Conservation (phyloP, 1,284 basidiomycete genomes). For the Sporisorium iseilematis-ciliati region DNA sequence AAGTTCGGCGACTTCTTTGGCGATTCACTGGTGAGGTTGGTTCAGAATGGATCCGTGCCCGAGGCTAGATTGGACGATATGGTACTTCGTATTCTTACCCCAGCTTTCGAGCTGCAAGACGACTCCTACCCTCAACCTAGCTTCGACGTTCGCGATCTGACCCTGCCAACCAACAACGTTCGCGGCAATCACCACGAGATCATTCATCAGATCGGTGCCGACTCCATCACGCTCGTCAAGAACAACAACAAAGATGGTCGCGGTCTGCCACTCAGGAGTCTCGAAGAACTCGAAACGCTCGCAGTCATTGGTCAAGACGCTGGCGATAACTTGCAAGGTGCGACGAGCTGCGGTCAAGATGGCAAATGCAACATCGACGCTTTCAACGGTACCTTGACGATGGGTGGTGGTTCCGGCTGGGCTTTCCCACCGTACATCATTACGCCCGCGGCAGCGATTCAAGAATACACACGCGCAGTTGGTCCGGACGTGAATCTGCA, state of each 20-base stretch:
- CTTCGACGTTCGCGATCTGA: slow-evolving; percentile 47
- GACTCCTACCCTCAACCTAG: slow-evolving; percentile 38
- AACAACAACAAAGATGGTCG: slow-evolving; percentile 39
- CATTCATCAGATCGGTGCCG: slow-evolving; percentile 54
- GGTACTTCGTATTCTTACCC: slow-evolving; percentile 62
- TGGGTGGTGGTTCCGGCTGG: slow-evolving; percentile 72
- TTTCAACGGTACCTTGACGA: slow-evolving; percentile 54
- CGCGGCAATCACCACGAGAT: slow-evolving; percentile 53
- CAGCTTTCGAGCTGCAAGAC: slow-evolving; percentile 56
- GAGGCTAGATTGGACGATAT: slow-evolving; percentile 73
- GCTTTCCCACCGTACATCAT: slow-evolving; percentile 51
- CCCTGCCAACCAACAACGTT: slow-evolving; percentile 50
- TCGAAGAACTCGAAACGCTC: slow-evolving; percentile 28
- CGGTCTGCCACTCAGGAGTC: slow-evolving; percentile 44
- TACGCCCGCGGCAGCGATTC: slow-evolving; percentile 44
- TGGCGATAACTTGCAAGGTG: slow-evolving; percentile 33
- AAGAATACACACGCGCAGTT: slow-evolving; percentile 22
- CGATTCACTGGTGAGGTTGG: slow-evolving; percentile 74
- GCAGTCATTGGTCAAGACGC: slow-evolving; percentile 48
- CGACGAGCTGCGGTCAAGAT: slow-evolving; percentile 34
- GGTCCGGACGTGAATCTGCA: slow-evolving; percentile 37
- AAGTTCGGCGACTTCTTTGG: slow-evolving; percentile 68
- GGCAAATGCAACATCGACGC: slow-evolving; percentile 34
- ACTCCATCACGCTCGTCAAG: slow-evolving; percentile 58
- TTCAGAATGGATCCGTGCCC: slow-evolving; percentile 78